These are phyloP conservation scores for Lipomyces starkeyi DNA, from an alignment of 805 yeast species.

Conservation along the genomic window DNA sequence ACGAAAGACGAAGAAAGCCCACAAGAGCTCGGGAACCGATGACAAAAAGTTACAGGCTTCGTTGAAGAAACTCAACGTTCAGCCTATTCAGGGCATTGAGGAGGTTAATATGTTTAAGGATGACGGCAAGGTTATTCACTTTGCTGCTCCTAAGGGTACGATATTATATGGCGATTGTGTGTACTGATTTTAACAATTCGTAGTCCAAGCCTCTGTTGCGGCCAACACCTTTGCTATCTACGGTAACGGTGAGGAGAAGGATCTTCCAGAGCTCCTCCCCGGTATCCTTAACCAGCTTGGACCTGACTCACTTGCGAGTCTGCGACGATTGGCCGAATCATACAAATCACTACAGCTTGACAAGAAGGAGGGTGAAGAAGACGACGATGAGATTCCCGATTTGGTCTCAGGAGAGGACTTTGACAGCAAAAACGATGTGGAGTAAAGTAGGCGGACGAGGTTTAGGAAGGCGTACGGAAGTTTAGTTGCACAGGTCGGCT, in stretches of 20 bases:
- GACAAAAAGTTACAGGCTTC: conserved; percentile 90
- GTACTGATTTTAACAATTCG: not conserved
- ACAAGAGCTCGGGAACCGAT: conserved; percentile 68
- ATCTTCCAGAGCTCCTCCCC: conserved; percentile 89
- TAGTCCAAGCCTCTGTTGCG: conserved; percentile 86
- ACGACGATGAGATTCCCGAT: conserved; percentile 63
- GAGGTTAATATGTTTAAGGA: conserved; percentile 98
- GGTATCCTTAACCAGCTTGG: conserved; percentile 95
- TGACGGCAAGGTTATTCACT: conserved; percentile 94
- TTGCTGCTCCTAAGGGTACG: conserved; percentile 79
- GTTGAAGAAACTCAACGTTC: conserved; percentile 86
- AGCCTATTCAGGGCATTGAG: conserved; percentile 85
- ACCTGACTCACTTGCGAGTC: conserved; percentile 88
- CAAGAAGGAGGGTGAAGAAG: conserved; percentile 52
- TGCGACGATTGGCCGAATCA: conserved; percentile 88
- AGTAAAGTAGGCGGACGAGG: conserved; percentile 8
- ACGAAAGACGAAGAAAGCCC: conserved; percentile 84
- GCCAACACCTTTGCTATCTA: conserved; percentile 92
- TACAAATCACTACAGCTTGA: conserved; percentile 60
- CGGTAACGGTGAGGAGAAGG: conserved; percentile 94
- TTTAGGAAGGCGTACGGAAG: not conserved
- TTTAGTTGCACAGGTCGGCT: not conserved
- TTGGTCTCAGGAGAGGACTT: conserved; percentile 55
- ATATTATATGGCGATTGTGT: not conserved
- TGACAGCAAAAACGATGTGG: conserved; percentile 34